These are phyloP conservation scores for Tagetes erecta DNA, from an alignment of 129 eudicot genomes.

Conservation along the genomic window DNA sequence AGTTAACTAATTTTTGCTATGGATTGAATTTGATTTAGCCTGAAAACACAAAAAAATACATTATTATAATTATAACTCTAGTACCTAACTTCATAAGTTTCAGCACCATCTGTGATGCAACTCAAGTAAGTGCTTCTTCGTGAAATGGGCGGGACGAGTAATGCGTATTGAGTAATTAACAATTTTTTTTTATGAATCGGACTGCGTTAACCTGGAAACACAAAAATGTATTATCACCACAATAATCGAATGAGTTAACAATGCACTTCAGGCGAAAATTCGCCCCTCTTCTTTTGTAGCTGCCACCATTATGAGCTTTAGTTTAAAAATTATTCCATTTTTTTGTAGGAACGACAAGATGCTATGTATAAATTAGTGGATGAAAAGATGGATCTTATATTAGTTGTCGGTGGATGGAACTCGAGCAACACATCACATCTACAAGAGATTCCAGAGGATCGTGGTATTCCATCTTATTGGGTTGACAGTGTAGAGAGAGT, in stretches of 20 bases:
- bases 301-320: constrained; percentile 4
- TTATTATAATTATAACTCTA: neutral
- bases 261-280: neutral
- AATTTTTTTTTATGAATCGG: neutral
- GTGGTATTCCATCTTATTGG: constrained; percentile 96
- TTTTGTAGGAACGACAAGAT: constrained; percentile 81
- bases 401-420: constrained; percentile 94
- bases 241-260: neutral
- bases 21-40: neutral
- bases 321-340: neutral
- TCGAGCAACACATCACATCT: constrained; percentile 94
- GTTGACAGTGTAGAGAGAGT: constrained; percentile 75
- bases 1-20: neutral
- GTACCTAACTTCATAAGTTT: neutral
- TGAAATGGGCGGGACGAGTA: too few species aligned
- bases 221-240: neutral
- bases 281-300: neutral
- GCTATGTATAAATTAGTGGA: constrained; percentile 93
- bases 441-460: constrained; percentile 89
- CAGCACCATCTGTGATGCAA: too few species aligned
- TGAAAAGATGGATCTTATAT: constrained; percentile 63
- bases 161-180: too few species aligned
- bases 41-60: neutral
- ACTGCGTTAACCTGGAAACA: neutral
- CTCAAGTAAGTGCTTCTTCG: too few species aligned